Evolutionary conservation across 2,329 filamentous ascomycete species (phyloP).

Genomic region (Pseudocercospora fuligena): DNA sequence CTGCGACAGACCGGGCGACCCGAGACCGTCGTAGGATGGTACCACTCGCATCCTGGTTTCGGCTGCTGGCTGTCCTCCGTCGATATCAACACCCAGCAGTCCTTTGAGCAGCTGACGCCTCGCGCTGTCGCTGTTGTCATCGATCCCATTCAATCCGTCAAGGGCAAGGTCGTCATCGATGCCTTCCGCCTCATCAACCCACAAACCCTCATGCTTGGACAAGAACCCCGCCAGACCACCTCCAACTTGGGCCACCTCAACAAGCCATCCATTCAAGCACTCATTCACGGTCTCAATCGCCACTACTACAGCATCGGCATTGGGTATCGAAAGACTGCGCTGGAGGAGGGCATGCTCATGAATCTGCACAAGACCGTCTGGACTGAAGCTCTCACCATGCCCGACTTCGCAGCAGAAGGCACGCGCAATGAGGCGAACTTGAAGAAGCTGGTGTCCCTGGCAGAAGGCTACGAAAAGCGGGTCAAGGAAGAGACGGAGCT

Average conservation of each 20-base stretch:
- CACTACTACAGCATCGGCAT: conserved; percentile 99
- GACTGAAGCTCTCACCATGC: conserved; percentile 97
- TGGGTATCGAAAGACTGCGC: conserved; percentile 92
- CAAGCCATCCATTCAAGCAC: conserved; percentile 98
- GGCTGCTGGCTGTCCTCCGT: conserved; percentile 99
- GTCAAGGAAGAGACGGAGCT: conserved; percentile 98
- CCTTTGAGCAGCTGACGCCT: conserved; percentile 97
- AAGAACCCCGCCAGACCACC: conserved; percentile 96
- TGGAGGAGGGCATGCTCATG: conserved; percentile 99
- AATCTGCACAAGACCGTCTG: conserved; percentile 99
- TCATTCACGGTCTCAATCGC: conserved; percentile 96
- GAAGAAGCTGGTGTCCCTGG: conserved; percentile 83
- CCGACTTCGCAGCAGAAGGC: conserved; percentile 86
- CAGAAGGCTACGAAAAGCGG: conserved; percentile 97
- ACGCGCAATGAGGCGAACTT: conserved; percentile 85
- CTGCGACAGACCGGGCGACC: conserved; percentile 95
- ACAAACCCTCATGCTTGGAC: conserved; percentile 95
- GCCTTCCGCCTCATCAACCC: conserved; percentile 98
- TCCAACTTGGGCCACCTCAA: conserved; percentile 97
- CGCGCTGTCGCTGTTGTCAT: conserved; percentile 97
- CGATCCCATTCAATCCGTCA: conserved; percentile 98
- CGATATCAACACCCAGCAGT: conserved; percentile 99
- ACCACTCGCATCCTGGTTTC: conserved; percentile 98
- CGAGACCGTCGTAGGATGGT: conserved; percentile 98
- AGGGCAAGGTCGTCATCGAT: conserved; percentile 99